Conservation (phyloP, 768 basidiomycete species). For the Panellus pusillus region DNA sequence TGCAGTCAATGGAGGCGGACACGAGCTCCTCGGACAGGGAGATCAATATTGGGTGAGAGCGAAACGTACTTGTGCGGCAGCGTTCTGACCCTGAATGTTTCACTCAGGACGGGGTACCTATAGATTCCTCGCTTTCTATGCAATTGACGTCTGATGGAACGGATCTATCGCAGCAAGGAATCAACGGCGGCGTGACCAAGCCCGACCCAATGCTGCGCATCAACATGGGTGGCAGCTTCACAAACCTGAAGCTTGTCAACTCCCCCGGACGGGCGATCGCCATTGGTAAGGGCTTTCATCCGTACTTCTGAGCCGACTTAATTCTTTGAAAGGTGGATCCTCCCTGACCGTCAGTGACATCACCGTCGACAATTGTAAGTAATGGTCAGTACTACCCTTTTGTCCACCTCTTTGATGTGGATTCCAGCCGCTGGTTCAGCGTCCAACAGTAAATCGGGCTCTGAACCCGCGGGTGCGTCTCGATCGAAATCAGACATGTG, state of each 20-base stretch:
- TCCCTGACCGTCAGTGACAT: constrained; percentile 19
- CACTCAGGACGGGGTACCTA: constrained; percentile 17
- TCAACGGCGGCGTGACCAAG: constrained; percentile 19
- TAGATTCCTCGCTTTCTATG: background rate
- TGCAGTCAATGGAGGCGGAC: constrained; percentile 15
- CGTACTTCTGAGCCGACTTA: background rate
- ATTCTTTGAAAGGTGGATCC: constrained; percentile 8
- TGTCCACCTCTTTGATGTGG: background rate
- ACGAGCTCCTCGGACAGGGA: constrained; percentile 19
- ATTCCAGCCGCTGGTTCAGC: constrained; percentile 19
- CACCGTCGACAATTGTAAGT: constrained; percentile 21
- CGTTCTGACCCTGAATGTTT: background rate
- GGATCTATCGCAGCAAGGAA: constrained; percentile 9
- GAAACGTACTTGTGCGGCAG: background rate
- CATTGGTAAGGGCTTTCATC: background rate
- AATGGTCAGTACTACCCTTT: background rate
- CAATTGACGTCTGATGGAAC: too few species aligned
- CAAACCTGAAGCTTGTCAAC: constrained; percentile 19
- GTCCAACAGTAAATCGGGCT: constrained; percentile 20
- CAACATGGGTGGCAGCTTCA: constrained; percentile 23
- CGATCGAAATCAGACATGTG: too few species aligned
- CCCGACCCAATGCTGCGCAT: constrained; percentile 23
- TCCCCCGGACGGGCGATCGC: constrained; percentile 20
- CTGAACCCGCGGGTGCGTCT: constrained; percentile 5
- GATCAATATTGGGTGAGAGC: constrained; percentile 18